These are phyloP conservation scores for Colletotrichum liaoningense DNA, from an alignment of 2,329 filamentous ascomycete genomes.

Conservation along the genomic window DNA sequence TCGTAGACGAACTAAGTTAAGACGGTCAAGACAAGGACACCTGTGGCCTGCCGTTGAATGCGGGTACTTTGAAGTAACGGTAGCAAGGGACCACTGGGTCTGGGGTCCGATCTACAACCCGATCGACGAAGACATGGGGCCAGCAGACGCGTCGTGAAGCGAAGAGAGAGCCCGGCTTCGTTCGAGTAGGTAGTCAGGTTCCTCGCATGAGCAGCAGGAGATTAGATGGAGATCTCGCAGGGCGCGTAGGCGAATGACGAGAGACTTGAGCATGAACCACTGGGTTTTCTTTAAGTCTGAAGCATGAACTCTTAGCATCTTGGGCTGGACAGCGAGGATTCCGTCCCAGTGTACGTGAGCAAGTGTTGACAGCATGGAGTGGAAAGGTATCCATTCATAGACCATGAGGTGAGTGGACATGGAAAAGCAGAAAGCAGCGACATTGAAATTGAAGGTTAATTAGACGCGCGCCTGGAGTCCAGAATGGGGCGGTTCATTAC, in stretches of 20 bases:
- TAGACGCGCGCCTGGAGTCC: slow-evolving; percentile 36
- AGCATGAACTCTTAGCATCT: too few relatives aligned
- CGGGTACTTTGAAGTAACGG: not conserved
- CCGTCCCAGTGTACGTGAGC: not conserved
- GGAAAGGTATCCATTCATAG: not conserved
- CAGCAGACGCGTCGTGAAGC: not conserved
- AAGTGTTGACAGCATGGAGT: not conserved
- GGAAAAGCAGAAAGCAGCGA: slow-evolving; percentile 4
- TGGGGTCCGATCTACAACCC: not conserved
- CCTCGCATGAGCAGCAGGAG: not conserved
- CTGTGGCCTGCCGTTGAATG: not conserved
- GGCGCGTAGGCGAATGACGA: not conserved
- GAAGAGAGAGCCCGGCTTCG: not conserved
- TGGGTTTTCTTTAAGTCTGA: not conserved
- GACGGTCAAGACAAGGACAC: not conserved
- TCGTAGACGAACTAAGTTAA: not conserved
- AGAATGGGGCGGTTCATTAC: slow-evolving; percentile 4
- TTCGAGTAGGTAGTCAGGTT: too few relatives aligned
- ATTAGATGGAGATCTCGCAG: not conserved
- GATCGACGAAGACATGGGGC: not conserved
- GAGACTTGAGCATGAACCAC: not conserved
- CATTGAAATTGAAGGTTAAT: slow-evolving; percentile 23
- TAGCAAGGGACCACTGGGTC: slow-evolving; percentile 3
- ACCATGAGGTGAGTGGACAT: not conserved
- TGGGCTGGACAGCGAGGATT: not conserved